These are phyloP conservation scores for Paratinospora sagittata DNA, from an alignment of 164 flowering plant species.

Conservation along the genomic window DNA sequence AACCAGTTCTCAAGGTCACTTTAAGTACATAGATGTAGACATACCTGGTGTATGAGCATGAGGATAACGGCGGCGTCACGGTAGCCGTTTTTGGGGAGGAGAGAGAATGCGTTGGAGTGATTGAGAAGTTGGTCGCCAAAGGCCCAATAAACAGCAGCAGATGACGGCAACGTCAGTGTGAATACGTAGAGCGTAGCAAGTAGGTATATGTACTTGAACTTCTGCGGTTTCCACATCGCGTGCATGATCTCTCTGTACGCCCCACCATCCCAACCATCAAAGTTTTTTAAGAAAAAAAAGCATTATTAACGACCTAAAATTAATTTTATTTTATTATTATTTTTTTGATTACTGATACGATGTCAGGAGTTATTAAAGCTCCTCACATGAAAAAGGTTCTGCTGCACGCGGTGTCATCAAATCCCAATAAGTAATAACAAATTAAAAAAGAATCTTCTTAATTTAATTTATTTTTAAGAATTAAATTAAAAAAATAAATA, in stretches of 20 bases:
- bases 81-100: conserved; percentile 61
- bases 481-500: too few species aligned
- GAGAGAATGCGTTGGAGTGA: conserved; percentile 88
- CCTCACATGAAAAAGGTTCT: too few species aligned
- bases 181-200: conserved; percentile 83
- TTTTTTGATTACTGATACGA: too few species aligned
- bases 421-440: too few species aligned
- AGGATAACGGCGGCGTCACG: conserved; percentile 87
- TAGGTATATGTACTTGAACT: conserved; percentile 74
- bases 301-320: too few species aligned
- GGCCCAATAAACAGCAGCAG: conserved; percentile 84
- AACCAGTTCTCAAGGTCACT: background rate
- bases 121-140: conserved; percentile 81
- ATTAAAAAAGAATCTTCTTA: too few species aligned
- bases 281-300: too few species aligned
- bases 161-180: conserved; percentile 84
- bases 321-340: too few species aligned
- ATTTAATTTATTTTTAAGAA: too few species aligned
- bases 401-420: too few species aligned
- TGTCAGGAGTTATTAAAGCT: too few species aligned
- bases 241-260: conserved; percentile 70
- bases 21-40: background rate
- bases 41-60: conserved; percentile 94
- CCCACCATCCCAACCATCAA: too few species aligned
- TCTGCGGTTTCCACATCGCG: conserved; percentile 91